Conservation (phyloP, 2,329 filamentous ascomycete species). For the Pseudocercospora macadamiae region DNA sequence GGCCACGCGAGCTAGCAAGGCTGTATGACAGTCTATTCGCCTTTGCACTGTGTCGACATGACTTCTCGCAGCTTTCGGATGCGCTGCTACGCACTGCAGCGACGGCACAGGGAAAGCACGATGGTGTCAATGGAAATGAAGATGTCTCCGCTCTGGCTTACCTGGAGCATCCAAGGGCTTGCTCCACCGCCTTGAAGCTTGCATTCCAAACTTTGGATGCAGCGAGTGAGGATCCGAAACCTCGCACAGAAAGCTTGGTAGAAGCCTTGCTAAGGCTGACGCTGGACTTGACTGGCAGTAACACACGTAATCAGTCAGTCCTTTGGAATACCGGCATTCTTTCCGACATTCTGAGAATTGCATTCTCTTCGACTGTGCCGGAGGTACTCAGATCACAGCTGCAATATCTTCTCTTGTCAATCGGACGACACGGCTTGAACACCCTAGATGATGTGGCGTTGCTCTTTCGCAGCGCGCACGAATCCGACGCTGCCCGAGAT, state of each 20-base stretch:
- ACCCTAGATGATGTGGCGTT: conserved; percentile 81
- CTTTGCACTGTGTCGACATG: conserved; percentile 14
- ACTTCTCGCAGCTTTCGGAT: neutral
- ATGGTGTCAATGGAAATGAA: no score
- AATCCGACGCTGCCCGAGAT: conserved; percentile 59
- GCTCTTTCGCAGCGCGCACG: conserved; percentile 63
- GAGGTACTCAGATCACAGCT: conserved; percentile 13
- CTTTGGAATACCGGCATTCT: conserved; percentile 33
- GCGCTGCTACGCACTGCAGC: neutral
- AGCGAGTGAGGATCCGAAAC: neutral
- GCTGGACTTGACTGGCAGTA: neutral
- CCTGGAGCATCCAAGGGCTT: neutral
- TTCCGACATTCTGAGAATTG: conserved; percentile 12
- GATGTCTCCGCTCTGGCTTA: no score
- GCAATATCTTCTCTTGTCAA: conserved; percentile 47
- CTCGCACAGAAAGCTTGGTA: neutral
- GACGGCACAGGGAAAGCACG: no score
- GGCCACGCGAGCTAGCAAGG: conserved; percentile 4
- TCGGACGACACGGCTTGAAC: conserved; percentile 78
- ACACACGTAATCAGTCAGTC: conserved; percentile 25
- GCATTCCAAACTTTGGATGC: neutral
- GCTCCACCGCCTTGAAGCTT: neutral
- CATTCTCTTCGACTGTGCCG: conserved; percentile 11
- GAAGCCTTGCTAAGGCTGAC: neutral
- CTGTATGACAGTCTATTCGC: conserved; percentile 21